Base-by-base conservation (phyloP, 768 basidiomycete genomes). In the Ephemerocybe angulata region DNA sequence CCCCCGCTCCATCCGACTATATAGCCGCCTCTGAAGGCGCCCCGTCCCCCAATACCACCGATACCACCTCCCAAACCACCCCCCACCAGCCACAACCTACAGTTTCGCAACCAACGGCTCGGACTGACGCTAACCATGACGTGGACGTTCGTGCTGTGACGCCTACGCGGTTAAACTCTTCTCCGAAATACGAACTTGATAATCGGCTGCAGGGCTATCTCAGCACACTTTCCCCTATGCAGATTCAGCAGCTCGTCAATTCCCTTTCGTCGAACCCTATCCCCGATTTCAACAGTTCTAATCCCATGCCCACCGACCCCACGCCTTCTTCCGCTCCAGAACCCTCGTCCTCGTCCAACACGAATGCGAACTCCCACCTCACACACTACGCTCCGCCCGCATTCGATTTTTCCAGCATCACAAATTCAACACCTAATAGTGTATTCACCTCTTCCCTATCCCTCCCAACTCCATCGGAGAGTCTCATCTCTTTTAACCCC, bases 221-320 rank as follows among this genome's bases (percentile, higher is more conserved):
- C 31, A 74, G 80, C 43, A 79, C 80, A 54, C 70, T 87, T 24
- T 74, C 80, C 0, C 83, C 84, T 0, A 61, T 66, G 1, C 83
- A 86, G 60, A 74, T 87, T 50, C 84, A 86, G 56, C 78, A 81
- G 51, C 69, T 88, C 7, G 69, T 86, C 17, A 69, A 73, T 0
- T 73, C 78, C 0, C 70, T 85, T 24, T 65, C 67, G 8, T 55
- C 71, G 11, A 73, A 76, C 21, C 60, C 68, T 4, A 44, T 70
- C 33, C 27, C 59, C 12, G 75, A 75, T 60, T 65, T 57, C 50
- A 65, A 66, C 37, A 35, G 33, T 17, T 17, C 33, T 17, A 35
- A 35, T 35, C 17, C 33, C 33, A 8, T 35, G 8, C 33, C 33
- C 62, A 57, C 27, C 51, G 57, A 44, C 62, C 54, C 35, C 52